These are phyloP conservation scores for Coemansia sp. DNA, from an alignment of 192 early-diverging fungal genomes.

Conservation along the genomic window DNA sequence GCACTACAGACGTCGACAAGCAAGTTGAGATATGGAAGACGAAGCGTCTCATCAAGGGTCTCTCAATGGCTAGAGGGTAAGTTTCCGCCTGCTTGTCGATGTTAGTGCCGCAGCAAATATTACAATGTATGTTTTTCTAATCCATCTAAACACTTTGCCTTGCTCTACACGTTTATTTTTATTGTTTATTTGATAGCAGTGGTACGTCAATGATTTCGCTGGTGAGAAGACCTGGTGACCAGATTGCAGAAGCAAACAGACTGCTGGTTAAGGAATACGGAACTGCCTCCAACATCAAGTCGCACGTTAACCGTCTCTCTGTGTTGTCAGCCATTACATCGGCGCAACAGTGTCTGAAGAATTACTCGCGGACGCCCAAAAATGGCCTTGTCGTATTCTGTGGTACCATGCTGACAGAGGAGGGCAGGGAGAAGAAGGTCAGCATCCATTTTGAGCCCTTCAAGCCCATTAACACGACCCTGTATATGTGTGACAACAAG, in stretches of 20 bases:
- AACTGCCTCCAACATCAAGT: slow-evolving; percentile 98
- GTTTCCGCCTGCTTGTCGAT: slow-evolving; percentile 1
- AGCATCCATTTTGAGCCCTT: slow-evolving; percentile 96
- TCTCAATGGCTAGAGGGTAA: slow-evolving; percentile 85
- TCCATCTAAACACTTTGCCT: not conserved
- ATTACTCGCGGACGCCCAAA: slow-evolving; percentile 81
- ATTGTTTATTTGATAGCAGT: slow-evolving; percentile 58
- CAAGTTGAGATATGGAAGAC: slow-evolving; percentile 94
- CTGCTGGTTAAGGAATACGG: slow-evolving; percentile 97
- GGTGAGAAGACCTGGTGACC: slow-evolving; percentile 84
- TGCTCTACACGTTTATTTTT: not conserved
- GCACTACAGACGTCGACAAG: slow-evolving; percentile 58
- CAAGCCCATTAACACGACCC: slow-evolving; percentile 95
- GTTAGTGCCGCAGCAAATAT: not conserved
- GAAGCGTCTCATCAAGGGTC: slow-evolving; percentile 91
- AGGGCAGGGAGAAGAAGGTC: slow-evolving; percentile 97
- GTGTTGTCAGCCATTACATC: slow-evolving; percentile 95
- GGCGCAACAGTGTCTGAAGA: slow-evolving; percentile 90
- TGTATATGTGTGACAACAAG: slow-evolving; percentile 96
- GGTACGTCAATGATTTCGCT: slow-evolving; percentile 99
- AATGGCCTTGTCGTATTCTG: slow-evolving; percentile 94
- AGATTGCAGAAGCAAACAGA: slow-evolving; percentile 77
- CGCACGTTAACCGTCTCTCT: slow-evolving; percentile 93
- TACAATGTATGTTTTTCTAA: not conserved
- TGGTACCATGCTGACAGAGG: slow-evolving; percentile 93